Conservation (phyloP, 116 monocot genomes). For the Papilionanthe hybrid region DNA sequence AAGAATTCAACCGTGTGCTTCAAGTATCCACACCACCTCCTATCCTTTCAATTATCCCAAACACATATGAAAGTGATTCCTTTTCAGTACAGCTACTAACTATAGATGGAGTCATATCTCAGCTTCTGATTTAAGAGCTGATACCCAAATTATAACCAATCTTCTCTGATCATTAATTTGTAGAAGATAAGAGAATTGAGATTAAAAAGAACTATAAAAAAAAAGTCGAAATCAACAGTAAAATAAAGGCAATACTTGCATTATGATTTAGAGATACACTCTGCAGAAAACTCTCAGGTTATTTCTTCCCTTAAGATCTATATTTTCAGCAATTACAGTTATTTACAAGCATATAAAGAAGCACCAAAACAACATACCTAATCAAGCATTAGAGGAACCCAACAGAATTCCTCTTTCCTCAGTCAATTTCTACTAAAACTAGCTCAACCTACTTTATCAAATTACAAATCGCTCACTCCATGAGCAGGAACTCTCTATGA, state of each 20-base stretch:
- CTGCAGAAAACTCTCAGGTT: neutral
- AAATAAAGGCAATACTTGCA: neutral
- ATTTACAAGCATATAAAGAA: neutral
- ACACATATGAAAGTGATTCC: neutral
- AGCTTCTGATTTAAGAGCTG: neutral
- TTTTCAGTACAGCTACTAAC: neutral
- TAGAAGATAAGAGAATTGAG: neutral
- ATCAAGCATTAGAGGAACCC: constrained; percentile 1
- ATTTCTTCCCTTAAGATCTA: neutral
- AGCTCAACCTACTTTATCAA: neutral
- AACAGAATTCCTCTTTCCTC: neutral
- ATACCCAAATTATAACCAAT: neutral
- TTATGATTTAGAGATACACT: neutral
- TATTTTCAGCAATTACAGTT: neutral
- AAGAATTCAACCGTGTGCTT: too few species aligned
- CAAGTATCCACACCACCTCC: too few species aligned
- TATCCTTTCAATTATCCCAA: neutral
- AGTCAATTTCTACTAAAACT: constrained; percentile 1
- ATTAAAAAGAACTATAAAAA: neutral
- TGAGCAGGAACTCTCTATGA: constrained; percentile 13
- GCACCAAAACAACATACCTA: neutral
- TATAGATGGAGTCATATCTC: neutral
- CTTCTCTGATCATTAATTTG: neutral
- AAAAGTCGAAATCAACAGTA: neutral
- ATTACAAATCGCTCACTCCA: too few species aligned